Evolutionary conservation across 2,329 filamentous ascomycete genomes (phyloP), one percentile per base, ranked within the genome.

Genomic region (Lasiodiplodia sp.): DNA sequence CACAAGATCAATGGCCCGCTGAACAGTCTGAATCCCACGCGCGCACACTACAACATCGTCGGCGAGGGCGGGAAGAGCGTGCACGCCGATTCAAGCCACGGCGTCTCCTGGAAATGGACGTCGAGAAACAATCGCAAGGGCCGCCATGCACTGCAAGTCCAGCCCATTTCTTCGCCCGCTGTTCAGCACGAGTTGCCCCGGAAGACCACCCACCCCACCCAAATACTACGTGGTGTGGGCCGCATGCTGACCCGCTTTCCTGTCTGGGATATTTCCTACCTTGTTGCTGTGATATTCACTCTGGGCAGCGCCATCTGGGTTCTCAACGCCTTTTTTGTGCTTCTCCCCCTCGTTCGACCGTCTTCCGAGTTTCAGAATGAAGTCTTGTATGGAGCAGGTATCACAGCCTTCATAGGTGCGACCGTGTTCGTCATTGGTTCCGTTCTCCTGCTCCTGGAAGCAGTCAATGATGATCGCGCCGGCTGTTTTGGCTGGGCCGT

Each of bases 401-500:
- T 90, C 25, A 88, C 86, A 0, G 88, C 87, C 0, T 88, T 91
- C 72, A 83, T 92, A n/a, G 90, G 90, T 4, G 89, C 89, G 0
- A 90, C 88, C 0, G 79, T 92, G 7, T 92, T 92, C 75, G 88
- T 90, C 71, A 66, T 89, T 4, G 89, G 89, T 0, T 88, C 87
- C 44, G 74, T 91, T 1, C 77, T 92, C 1, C 81, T 92, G 31
- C 82, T 92, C 77, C 79, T 91, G 1, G 90, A 92, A 76, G 89
- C 89, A 3, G 82, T 91, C n/a, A 92, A 92, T 74, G 87, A 89
- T 73, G 88, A 91, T 72, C 81, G 85, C 14, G 80, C 85, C 0
- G 87, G 86, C 14, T 92, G 89, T 75, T 92, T 92, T 74, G 89
- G 90, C 3, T 92, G 89, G 89, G 89, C 89, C 0, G 72, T 92